phyloP scores from a whole-genome alignment of 2,329 filamentous ascomycete species.

The Botrytis galanthina region DNA sequence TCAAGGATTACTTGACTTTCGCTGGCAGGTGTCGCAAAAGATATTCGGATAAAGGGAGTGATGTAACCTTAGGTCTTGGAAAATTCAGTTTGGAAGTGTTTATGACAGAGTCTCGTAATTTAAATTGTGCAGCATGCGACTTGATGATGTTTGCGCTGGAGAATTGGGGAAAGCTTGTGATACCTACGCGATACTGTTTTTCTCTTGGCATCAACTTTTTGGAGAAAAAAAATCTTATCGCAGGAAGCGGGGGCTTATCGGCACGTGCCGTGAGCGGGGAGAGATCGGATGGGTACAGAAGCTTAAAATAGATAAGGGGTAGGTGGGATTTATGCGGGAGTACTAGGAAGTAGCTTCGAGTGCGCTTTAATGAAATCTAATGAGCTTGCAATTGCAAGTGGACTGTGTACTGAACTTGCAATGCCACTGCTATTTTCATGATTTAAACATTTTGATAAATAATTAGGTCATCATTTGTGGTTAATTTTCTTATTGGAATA shows the following conservation, averaged over 20 bases:
- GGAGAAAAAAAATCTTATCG: slow-evolving; percentile 20
- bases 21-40: not conserved
- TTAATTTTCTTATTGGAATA: slow-evolving; percentile 6
- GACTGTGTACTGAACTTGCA: not conserved
- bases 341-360: not conserved
- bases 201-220: not conserved
- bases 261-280: slow-evolving; percentile 1
- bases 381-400: not conserved
- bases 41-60: not conserved
- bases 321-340: not conserved
- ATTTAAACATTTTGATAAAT: not conserved
- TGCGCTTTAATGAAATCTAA: not conserved
- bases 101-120: not conserved
- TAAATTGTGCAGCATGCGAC: not conserved
- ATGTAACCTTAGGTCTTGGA: not conserved
- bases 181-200: not conserved
- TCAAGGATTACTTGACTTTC: not conserved
- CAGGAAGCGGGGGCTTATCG: slow-evolving; percentile 13
- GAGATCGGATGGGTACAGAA: not conserved
- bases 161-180: not conserved
- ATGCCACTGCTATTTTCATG: not conserved
- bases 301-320: slow-evolving; percentile 6
- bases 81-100: not conserved
- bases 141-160: not conserved
- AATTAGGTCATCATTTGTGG: not conserved